Evolutionary conservation across 352 stramenopile species (phyloP), one percentile per base, ranked within the genome.

Genomic region (Phytophthora pini): DNA sequence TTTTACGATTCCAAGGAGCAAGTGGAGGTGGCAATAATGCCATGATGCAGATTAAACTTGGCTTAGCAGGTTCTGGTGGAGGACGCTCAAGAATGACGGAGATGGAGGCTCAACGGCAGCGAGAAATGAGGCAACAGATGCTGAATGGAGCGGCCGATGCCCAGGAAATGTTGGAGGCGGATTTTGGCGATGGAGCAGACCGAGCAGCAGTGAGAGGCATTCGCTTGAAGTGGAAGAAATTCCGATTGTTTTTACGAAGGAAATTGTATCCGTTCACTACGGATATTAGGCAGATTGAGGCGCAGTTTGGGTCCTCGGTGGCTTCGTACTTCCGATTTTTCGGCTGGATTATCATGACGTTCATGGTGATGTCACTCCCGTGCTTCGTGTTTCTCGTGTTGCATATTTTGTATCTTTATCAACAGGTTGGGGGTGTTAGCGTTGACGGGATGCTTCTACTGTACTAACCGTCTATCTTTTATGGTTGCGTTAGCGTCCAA

Each of bases 271-370:
- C 84, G 13, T 87, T 94, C 41, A 74, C 70, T 3, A 80, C 59
- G 10, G 87, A 94, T 40, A 74, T 95, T 43, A 72, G 79, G 8
- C 83, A 89, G 59, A 89, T 94, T 40, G 84, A 95, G 40, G 85
- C 84, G n/a, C 84, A 85, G 3, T 95, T 93, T 44, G 87, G 87
- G 11, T 87, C 74, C 24, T 92, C 83, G 2, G 87, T 95, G 15
- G 83, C 84, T 13, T 86, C 87, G 13, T 95, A 95, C 47, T 95
- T 94, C 46, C 68, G 76, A 1, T 94, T 95, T 61, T 89, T 87
- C 26, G 68, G 75, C 4, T 95, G 85, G 85, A 87, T 95, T 52
- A 88, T 93, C 49, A 75, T 83, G 61, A 90, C 81, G 43, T 92
- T 89, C 55, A 77, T 87, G 12, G 55, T 76, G 1, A 72, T 92